phyloP scores from a whole-genome alignment of 495 filamentous ascomycete genomes.

The Penicillium ochrochloron region DNA sequence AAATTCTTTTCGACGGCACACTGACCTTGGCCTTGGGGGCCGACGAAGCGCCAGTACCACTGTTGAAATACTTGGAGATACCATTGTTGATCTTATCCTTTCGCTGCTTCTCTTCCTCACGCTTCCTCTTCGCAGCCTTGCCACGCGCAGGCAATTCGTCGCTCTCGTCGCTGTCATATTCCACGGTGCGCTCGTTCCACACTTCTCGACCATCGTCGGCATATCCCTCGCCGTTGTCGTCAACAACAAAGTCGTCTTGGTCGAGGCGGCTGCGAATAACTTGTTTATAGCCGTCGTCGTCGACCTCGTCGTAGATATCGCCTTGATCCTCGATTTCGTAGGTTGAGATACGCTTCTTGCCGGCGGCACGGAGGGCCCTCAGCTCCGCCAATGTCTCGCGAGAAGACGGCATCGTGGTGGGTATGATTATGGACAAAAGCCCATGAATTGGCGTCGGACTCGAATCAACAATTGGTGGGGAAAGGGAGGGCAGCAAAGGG shows the following conservation, averaged over 20 bases:
- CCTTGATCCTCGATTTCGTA: slow-evolving; percentile 87
- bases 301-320: slow-evolving; percentile 92
- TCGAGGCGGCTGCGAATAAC: slow-evolving; percentile 87
- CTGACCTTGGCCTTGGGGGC: slow-evolving; percentile 81
- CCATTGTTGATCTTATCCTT: slow-evolving; percentile 85
- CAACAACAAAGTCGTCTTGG: slow-evolving; percentile 95
- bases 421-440: slow-evolving; percentile 22
- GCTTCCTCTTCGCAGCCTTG: slow-evolving; percentile 82
- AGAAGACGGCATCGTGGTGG: slow-evolving; percentile 42
- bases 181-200: slow-evolving; percentile 71
- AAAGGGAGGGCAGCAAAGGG: slow-evolving; percentile 25
- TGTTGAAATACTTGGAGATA: slow-evolving; percentile 92
- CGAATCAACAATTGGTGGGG: slow-evolving; percentile 29
- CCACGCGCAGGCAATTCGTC: slow-evolving; percentile 68
- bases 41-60: slow-evolving; percentile 60
- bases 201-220: slow-evolving; percentile 97
- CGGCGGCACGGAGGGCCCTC: slow-evolving; percentile 79
- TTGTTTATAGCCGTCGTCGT: slow-evolving; percentile 97
- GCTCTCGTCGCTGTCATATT: slow-evolving; percentile 67
- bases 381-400: slow-evolving; percentile 73
- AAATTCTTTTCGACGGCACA: slow-evolving; percentile 2
- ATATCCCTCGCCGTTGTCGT: slow-evolving; percentile 92
- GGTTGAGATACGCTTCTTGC: slow-evolving; percentile 86
- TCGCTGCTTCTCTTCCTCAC: slow-evolving; percentile 85
- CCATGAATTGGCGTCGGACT: slow-evolving; percentile 20